These are phyloP conservation scores for Magnolia changhungtana DNA, from an alignment of 164 flowering plant genomes.

Conservation along the genomic window DNA sequence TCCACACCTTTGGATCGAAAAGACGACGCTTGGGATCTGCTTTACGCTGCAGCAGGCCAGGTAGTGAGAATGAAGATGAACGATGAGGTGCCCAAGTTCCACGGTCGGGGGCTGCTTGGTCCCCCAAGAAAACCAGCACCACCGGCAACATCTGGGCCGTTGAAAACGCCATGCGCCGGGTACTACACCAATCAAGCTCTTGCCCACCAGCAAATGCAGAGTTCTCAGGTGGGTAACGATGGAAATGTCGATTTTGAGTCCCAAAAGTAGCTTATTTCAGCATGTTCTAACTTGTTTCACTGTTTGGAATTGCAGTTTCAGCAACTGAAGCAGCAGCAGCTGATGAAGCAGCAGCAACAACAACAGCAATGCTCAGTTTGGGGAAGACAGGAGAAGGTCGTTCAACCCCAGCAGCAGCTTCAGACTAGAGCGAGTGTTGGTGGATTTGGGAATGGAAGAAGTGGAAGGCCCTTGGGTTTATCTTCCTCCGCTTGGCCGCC, in stretches of 20 bases:
- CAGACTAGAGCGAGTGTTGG: constrained; percentile 14
- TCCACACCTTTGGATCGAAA: constrained; percentile 19
- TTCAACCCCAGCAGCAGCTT: constrained; percentile 2
- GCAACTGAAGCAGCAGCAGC: constrained; percentile 45
- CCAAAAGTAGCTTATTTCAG: neutral
- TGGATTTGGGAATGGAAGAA: constrained; percentile 6
- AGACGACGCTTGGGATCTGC: constrained; percentile 52
- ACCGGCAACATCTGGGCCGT: constrained; percentile 10
- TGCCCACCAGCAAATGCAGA: constrained; percentile 39
- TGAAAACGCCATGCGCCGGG: constrained; percentile 16
- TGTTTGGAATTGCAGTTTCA: constrained; percentile 32
- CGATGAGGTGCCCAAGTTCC: constrained; percentile 23
- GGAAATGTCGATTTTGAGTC: neutral
- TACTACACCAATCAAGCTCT: constrained; percentile 26
- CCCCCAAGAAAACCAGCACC: constrained; percentile 29
- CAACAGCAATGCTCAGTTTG: constrained; percentile 18
- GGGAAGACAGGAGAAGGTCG: constrained; percentile 22
- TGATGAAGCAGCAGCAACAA: constrained; percentile 24
- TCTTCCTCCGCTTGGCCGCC: constrained; percentile 64
- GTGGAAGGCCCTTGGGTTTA: constrained; percentile 32
- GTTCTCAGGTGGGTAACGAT: constrained; percentile 28
- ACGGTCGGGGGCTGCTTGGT: constrained; percentile 28
- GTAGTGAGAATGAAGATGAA: constrained; percentile 47
- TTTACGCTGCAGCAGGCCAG: constrained; percentile 64
- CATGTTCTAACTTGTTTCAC: neutral